phyloP scores from a whole-genome alignment of 83 land plant genomes.

The Picea abies region DNA sequence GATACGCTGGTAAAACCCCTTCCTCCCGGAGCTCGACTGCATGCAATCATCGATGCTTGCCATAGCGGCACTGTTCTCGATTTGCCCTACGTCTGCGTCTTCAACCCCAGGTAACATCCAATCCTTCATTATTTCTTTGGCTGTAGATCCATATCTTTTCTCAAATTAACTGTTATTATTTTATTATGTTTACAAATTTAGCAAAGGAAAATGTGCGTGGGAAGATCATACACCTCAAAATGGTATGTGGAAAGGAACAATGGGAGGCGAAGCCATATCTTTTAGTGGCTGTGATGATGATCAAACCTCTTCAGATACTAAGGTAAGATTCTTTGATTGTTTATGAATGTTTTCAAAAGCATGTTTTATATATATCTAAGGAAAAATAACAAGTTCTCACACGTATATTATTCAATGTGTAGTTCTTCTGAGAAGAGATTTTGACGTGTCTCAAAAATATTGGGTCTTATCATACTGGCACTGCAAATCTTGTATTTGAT shows the following conservation, averaged over 20 bases:
- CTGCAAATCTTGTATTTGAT: no score
- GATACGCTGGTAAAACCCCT: conserved; percentile 42
- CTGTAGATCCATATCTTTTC: neutral
- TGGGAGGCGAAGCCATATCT: conserved; percentile 56
- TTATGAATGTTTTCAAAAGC: no score
- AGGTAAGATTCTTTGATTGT: conserved; percentile 7
- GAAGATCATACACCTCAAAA: conserved; percentile 38
- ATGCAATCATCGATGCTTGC: conserved; percentile 47
- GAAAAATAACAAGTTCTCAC: no score
- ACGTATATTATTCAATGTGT: no score
- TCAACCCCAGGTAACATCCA: neutral
- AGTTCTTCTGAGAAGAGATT: no score
- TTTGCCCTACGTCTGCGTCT: conserved; percentile 37
- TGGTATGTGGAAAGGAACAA: conserved; percentile 47
- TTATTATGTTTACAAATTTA: neutral
- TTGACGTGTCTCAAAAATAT: no score
- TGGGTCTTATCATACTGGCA: no score
- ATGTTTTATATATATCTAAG: no score
- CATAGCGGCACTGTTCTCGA: conserved; percentile 54
- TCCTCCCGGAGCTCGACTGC: conserved; percentile 36
- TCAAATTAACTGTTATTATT: neutral
- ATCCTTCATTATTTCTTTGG: no score
- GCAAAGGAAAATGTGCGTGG: conserved; percentile 48
- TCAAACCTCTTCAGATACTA: conserved; percentile 61
- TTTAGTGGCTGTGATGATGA: conserved; percentile 67